A percentile compares a stretch with the other conserved stretches of the same genome.
Conservation (phyloP, 2,329 filamentous ascomycete genomes). For the Penicillium decumbens region DNA sequence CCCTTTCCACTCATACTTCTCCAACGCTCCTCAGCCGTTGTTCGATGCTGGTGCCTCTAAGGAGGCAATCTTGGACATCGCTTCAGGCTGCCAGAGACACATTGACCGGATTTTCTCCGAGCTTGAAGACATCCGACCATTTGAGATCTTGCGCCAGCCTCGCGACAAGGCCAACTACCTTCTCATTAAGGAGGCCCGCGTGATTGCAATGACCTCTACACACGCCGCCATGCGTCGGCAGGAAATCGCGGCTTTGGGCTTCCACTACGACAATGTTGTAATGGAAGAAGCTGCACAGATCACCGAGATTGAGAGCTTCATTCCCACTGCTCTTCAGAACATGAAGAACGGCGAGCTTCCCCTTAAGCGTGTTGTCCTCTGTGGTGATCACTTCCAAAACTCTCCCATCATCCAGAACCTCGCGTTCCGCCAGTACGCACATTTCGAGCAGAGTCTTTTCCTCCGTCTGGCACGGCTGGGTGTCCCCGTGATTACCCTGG, state of each 20-base stretch:
- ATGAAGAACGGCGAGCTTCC: conserved; percentile 66
- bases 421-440: conserved; percentile 90
- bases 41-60: conserved; percentile 65
- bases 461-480: conserved; percentile 83
- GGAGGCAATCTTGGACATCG: conserved; percentile 67
- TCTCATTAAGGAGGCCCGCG: conserved; percentile 89
- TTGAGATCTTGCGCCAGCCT: conserved; percentile 84
- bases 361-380: conserved; percentile 82
- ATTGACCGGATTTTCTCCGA: conserved; percentile 87
- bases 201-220: conserved; percentile 97
- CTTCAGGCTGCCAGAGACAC: conserved; percentile 80
- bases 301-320: conserved; percentile 95
- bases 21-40: conserved; percentile 77
- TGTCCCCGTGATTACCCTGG: conserved; percentile 83
- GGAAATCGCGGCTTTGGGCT: conserved; percentile 86
- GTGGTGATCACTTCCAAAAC: conserved; percentile 94
- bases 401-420: conserved; percentile 92
- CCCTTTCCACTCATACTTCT: conserved; percentile 84
- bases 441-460: conserved; percentile 93
- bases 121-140: conserved; percentile 86
- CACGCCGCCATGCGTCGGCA: conserved; percentile 91
- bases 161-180: conserved; percentile 95
- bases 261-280: conserved; percentile 94
- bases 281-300: conserved; percentile 99
- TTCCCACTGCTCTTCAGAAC: conserved; percentile 88